These are phyloP conservation scores for Starmerella asiatica DNA, from an alignment of 805 yeast species.

Conservation along the genomic window DNA sequence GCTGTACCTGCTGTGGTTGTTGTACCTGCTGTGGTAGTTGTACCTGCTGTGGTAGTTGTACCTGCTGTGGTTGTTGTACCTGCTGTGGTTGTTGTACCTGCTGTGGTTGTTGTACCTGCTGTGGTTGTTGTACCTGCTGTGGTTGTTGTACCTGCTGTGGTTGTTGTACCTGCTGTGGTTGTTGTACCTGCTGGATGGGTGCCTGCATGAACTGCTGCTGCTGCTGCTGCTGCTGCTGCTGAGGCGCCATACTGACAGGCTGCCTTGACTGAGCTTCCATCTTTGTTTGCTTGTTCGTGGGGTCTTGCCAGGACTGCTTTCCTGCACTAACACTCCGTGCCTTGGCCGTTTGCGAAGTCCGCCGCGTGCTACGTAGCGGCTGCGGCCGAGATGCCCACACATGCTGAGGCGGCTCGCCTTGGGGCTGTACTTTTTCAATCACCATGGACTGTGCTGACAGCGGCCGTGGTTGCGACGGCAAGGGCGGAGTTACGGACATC, in stretches of 20 bases:
- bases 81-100: not conserved
- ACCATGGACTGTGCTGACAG: not conserved
- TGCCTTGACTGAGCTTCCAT: not conserved
- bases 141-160: not conserved
- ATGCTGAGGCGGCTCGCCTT: slow-evolving; percentile 16
- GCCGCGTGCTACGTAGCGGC: slow-evolving; percentile 2
- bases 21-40: not conserved
- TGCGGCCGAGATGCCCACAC: slow-evolving; percentile 15
- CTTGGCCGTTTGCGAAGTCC: no score
- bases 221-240: slow-evolving; percentile 3
- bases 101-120: not conserved
- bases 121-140: not conserved
- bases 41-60: not conserved
- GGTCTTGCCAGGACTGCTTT: not conserved
- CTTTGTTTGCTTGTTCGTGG: not conserved
- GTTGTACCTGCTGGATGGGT: not conserved
- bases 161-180: not conserved
- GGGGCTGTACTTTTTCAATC: slow-evolving; percentile 8
- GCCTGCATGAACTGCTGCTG: not conserved
- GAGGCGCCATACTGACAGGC: not conserved
- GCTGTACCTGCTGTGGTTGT: slow-evolving; percentile 4
- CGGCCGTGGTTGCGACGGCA: not conserved
- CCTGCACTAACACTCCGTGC: no score
- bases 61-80: not conserved
- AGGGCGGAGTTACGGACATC: no score